Conservation (phyloP, 2,329 filamentous ascomycete genomes). For the Coniochaeta ligniaria region DNA sequence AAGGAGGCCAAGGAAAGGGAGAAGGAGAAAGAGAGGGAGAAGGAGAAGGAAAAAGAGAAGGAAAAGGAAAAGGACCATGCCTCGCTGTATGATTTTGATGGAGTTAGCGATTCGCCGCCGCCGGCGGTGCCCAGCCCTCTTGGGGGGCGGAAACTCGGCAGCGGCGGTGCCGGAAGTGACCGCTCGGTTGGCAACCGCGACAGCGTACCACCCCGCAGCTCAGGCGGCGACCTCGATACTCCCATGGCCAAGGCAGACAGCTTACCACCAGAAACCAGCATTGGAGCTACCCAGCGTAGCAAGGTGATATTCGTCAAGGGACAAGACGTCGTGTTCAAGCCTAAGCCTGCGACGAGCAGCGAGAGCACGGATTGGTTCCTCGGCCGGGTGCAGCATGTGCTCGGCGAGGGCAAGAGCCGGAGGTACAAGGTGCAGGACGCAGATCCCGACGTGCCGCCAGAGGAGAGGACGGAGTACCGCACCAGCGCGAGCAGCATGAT, state of each 20-base stretch:
- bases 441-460: slow-evolving; percentile 59
- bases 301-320: slow-evolving; percentile 53
- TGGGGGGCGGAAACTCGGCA: slow-evolving; percentile 25
- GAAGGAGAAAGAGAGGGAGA: slow-evolving; percentile 19
- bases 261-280: slow-evolving; percentile 35
- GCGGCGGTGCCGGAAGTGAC: slow-evolving; percentile 20
- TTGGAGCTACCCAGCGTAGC: slow-evolving; percentile 31
- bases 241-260: slow-evolving; percentile 46
- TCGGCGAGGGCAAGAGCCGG: slow-evolving; percentile 69
- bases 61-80: slow-evolving; percentile 25
- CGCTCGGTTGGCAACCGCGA: slow-evolving; percentile 21
- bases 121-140: slow-evolving; percentile 31
- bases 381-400: slow-evolving; percentile 68
- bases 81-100: slow-evolving; percentile 36
- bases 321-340: slow-evolving; percentile 61
- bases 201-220: slow-evolving; percentile 22
- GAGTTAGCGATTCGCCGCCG: slow-evolving; percentile 33
- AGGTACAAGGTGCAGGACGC: slow-evolving; percentile 76
- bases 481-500: slow-evolving; percentile 72
- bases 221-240: slow-evolving; percentile 39
- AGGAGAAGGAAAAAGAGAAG: slow-evolving; percentile 15
- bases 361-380: slow-evolving; percentile 63
- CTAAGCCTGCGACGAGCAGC: slow-evolving; percentile 40
- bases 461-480: slow-evolving; percentile 60
- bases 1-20: slow-evolving; percentile 7